Evolutionary conservation across 306 rosid species (phyloP), one percentile per base, ranked within the genome.

Genomic region (Hippophae rhamnoides): DNA sequence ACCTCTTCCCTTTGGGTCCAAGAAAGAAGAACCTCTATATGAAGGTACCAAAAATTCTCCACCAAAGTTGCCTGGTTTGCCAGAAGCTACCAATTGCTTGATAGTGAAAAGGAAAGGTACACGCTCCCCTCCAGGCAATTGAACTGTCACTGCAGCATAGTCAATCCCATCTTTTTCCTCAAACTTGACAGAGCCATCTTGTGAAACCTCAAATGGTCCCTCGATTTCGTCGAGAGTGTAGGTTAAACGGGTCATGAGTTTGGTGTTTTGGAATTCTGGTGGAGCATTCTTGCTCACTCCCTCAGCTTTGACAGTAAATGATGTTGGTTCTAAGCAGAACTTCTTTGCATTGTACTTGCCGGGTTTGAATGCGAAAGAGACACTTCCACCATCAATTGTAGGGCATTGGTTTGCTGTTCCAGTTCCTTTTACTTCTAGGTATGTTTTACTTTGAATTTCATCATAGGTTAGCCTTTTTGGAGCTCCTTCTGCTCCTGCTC

Each of bases 1-100:
- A 69, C 98, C 98, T 26, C 98, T 76, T 61, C 98, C 98, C 90
- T 90, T 90, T 58, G 98, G 98, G 89, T 90, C 98, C 86, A 90
- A 80, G 89, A 90, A 90, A 5, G 98, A 90, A 6, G 78, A 56
- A 7, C 98, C 98, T 8, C 98, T 86, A 87, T 92, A 92, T 0
- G 98, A 92, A 0, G 98, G 98, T 0, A 92, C 98, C 9, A 92
- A 54, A 64, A 67, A 87, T 68, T 83, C 78, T 1, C 98, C 98
- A 0, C 84, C 3, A 13, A 92, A 85, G 44, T 44, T 74, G 0
- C 87, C 83, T 0, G 98, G 98, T 23, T 87, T 90, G 9, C 98
- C 98, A 0, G 98, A 78, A 41, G 98, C 98, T 44, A 90, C 99
- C 64, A 88, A 59, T 61, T 88, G 87, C 47, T 92, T 92, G 76